Evolutionary conservation across 2,329 filamentous ascomycete genomes (phyloP).

Genomic region (Penicillium psychrosexuale): DNA sequence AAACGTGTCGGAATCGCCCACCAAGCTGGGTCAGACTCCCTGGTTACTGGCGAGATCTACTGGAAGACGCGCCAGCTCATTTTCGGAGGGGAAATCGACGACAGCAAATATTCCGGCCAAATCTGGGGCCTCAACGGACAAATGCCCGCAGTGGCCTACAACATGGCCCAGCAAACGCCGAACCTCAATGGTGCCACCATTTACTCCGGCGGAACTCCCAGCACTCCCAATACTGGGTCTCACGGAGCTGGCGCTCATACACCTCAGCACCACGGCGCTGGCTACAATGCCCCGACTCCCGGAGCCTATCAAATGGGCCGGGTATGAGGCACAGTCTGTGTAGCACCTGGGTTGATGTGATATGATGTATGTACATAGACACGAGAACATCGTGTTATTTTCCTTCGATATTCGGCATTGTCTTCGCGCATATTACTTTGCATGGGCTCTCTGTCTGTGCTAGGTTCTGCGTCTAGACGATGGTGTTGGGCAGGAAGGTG

Average conservation of each 20-base stretch:
- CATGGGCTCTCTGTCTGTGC: conserved; percentile 19
- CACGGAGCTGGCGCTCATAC: conserved; percentile 49
- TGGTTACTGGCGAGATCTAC: conserved; percentile 91
- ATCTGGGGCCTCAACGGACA: conserved; percentile 86
- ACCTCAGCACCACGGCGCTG: conserved; percentile 50
- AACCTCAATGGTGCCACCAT: conserved; percentile 55
- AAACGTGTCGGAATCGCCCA: conserved; percentile 84
- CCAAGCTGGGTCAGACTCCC: conserved; percentile 88
- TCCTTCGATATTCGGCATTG: conserved; percentile 25
- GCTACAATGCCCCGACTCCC: conserved; percentile 68
- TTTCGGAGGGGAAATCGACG: conserved; percentile 76
- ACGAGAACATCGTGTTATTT: conserved; percentile 28
- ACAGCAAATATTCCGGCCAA: conserved; percentile 76
- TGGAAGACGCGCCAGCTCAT: conserved; percentile 89
- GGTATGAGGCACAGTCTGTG: conserved; percentile 20
- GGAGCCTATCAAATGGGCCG: conserved; percentile 62
- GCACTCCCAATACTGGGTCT: conserved; percentile 63
- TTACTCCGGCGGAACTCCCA: conserved; percentile 56
- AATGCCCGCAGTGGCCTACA: conserved; percentile 54
- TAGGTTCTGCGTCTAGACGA: conserved; percentile 21
- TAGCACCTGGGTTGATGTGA: conserved; percentile 25
- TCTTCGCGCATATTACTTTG: conserved; percentile 26
- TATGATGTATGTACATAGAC: conserved; percentile 40
- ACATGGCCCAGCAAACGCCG: conserved; percentile 50
- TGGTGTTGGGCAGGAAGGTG: conserved; percentile 31